These are phyloP conservation scores for Ophiobolus disseminans DNA, from an alignment of 2,329 filamentous ascomycete species.

Conservation along the genomic window DNA sequence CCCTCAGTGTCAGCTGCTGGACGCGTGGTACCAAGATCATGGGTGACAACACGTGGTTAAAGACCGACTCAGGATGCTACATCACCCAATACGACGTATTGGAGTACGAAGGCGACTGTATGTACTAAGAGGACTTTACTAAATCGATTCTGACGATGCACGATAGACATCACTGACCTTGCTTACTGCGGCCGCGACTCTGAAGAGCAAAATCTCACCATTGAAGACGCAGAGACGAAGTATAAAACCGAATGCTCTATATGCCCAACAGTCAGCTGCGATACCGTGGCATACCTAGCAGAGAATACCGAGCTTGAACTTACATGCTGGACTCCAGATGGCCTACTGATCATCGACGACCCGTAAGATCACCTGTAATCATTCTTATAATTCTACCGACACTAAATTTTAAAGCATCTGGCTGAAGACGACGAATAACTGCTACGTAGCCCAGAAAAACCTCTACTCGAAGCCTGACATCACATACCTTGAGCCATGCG, in stretches of 20 bases:
- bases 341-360: conserved; percentile 36
- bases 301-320: conserved; percentile 37
- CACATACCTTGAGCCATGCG: conserved; percentile 35
- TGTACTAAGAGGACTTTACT: background rate
- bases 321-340: conserved; percentile 37
- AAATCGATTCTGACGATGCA: background rate
- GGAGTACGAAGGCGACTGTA: conserved; percentile 37
- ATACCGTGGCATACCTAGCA: conserved; percentile 27
- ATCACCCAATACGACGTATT: conserved; percentile 39
- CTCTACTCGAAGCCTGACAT: conserved; percentile 34
- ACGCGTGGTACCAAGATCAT: conserved; percentile 39
- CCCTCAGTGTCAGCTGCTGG: conserved; percentile 39
- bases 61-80: conserved; percentile 36
- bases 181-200: conserved; percentile 35
- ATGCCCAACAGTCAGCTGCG: conserved; percentile 30
- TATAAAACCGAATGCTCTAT: conserved; percentile 42
- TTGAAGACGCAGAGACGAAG: conserved; percentile 27
- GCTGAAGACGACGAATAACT: conserved; percentile 42
- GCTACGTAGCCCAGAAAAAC: conserved; percentile 37
- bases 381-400: background rate
- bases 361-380: conserved; percentile 21
- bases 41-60: conserved; percentile 36
- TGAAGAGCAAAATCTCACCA: conserved; percentile 32
- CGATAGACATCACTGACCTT: conserved; percentile 28
- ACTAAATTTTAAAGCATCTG: conserved; percentile 24